These are phyloP conservation scores for Venturia carpophila DNA, from an alignment of 2,329 filamentous ascomycete genomes.

Conservation along the genomic window DNA sequence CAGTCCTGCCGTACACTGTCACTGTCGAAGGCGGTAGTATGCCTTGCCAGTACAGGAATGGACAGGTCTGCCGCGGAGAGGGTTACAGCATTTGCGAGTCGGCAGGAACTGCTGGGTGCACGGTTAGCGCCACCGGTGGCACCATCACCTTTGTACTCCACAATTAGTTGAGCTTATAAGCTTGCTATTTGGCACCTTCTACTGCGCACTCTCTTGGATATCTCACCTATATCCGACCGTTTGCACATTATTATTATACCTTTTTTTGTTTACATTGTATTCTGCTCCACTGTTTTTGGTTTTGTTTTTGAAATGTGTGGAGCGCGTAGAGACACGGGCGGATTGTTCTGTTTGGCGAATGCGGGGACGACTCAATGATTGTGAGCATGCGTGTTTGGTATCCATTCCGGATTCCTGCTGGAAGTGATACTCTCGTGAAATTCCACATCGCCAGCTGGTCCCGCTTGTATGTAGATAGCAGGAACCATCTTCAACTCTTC, in stretches of 20 bases:
- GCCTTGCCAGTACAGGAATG: constrained; percentile 59
- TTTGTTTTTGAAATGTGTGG: not conserved
- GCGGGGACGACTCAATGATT: not conserved
- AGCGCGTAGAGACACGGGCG: not conserved
- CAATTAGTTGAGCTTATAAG: not conserved
- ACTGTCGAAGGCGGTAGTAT: constrained; percentile 61
- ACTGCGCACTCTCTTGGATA: not conserved
- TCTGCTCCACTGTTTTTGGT: not conserved
- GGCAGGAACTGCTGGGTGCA: constrained; percentile 56
- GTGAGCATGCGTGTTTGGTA: not conserved
- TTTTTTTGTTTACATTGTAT: not conserved
- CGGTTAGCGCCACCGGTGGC: constrained; percentile 42
- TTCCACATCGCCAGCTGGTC: not conserved
- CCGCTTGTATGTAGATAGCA: not conserved
- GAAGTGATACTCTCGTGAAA: not conserved
- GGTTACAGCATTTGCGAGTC: constrained; percentile 42
- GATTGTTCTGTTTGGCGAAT: not conserved
- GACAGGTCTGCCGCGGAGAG: constrained; percentile 49
- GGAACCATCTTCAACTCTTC: not conserved
- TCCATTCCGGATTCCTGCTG: not conserved
- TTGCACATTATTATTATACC: not conserved
- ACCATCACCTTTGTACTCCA: constrained; percentile 10
- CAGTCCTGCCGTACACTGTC: constrained; percentile 69
- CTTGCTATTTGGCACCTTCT: not conserved
- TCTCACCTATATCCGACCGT: not conserved